These are phyloP conservation scores for Lactarius deliciosus DNA, from an alignment of 768 basidiomycete genomes.

Conservation along the genomic window DNA sequence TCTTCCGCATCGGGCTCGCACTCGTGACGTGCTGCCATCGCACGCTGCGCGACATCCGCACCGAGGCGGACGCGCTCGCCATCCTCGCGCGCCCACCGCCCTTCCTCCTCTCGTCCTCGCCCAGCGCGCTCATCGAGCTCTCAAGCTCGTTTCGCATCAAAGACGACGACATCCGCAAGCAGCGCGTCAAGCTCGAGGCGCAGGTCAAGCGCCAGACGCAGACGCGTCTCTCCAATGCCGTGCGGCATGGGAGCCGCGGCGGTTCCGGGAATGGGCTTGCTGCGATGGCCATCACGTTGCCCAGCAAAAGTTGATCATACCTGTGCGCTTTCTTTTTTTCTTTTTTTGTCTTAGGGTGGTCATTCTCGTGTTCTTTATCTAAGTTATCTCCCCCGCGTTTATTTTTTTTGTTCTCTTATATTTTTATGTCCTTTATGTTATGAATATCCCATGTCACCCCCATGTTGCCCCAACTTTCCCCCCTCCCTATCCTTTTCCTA, in stretches of 20 bases:
- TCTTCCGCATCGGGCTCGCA: constrained; percentile 72
- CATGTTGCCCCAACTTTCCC: no score
- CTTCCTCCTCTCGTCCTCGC: constrained; percentile 53
- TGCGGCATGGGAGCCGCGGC: constrained; percentile 5
- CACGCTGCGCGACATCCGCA: constrained; percentile 51
- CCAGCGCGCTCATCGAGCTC: constrained; percentile 63
- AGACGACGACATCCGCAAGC: constrained; percentile 77
- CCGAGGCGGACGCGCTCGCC: constrained; percentile 48
- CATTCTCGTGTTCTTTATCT: not conserved
- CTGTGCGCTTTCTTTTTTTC: not conserved
- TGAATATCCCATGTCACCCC: not conserved
- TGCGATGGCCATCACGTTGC: constrained; percentile 33
- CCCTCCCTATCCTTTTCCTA: not conserved
- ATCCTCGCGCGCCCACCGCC: constrained; percentile 53
- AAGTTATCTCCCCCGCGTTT: not conserved
- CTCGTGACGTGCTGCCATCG: constrained; percentile 61
- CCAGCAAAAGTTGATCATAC: constrained; percentile 25
- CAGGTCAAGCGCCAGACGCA: constrained; percentile 62
- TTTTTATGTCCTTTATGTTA: not conserved
- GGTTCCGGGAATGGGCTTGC: not conserved
- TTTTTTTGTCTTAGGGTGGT: not conserved
- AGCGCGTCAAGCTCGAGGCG: constrained; percentile 72
- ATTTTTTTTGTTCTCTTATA: not conserved
- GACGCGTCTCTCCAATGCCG: constrained; percentile 32
- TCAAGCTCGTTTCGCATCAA: constrained; percentile 67